Evolutionary conservation across 768 basidiomycete genomes (phyloP).

Genomic region (Hericium rajendrae): DNA sequence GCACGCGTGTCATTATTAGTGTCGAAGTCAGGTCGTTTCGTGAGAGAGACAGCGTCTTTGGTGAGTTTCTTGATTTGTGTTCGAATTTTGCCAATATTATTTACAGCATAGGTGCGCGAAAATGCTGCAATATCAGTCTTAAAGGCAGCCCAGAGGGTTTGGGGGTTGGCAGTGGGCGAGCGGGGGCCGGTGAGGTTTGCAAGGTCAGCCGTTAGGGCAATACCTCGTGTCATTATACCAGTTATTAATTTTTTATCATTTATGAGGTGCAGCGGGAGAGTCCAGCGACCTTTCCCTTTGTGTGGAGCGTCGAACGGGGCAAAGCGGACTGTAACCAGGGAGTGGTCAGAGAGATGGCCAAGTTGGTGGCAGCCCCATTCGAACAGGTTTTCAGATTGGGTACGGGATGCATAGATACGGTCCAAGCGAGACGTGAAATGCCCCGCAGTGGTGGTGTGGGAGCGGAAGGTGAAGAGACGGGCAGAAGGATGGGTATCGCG

Average conservation of each 20-base stretch:
- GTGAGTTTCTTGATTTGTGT: background rate
- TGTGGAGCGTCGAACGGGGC: background rate
- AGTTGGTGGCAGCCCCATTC: background rate
- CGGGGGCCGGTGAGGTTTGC: no score
- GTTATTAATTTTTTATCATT: background rate
- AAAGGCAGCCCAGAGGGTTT: background rate
- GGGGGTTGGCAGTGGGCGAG: background rate
- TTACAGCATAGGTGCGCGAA: background rate
- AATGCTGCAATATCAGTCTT: background rate
- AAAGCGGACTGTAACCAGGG: background rate
- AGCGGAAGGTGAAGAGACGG: background rate
- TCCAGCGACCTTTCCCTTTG: constrained; percentile 1
- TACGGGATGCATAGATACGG: background rate
- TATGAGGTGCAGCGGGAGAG: background rate
- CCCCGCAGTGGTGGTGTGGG: background rate
- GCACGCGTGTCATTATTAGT: background rate
- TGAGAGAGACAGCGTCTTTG: background rate
- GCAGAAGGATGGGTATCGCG: background rate
- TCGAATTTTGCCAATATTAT: background rate
- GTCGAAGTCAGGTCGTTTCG: background rate
- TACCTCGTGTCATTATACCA: background rate
- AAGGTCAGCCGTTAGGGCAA: no score
- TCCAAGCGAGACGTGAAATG: background rate
- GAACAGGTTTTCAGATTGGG: no score
- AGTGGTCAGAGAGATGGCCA: background rate